phyloP scores from a whole-genome alignment of 2,329 filamentous ascomycete genomes.

The Cytospora paraplurivora region DNA sequence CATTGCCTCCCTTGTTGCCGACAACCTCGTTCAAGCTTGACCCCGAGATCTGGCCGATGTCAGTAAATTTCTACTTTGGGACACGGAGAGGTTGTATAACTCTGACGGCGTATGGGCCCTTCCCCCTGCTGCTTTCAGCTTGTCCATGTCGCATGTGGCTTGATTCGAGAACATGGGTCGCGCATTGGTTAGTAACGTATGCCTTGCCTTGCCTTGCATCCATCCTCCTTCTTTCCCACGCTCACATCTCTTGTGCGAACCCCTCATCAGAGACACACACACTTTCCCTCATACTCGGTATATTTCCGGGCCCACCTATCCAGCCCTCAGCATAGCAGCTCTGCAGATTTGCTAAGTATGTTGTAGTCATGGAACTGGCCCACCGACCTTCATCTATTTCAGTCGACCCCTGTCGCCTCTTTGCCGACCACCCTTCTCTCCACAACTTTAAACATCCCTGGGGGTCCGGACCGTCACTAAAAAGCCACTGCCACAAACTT shows the following conservation, averaged over 20 bases:
- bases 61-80: constrained; percentile 15
- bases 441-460: constrained; percentile 31
- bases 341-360: constrained; percentile 15
- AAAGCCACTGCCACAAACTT: constrained; percentile 27
- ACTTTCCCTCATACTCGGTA: constrained; percentile 4
- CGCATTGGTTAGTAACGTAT: constrained; percentile 16
- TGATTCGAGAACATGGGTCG: not conserved
- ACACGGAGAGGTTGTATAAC: constrained; percentile 19
- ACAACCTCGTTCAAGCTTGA: constrained; percentile 1
- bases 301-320: constrained; percentile 7
- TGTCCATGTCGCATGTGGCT: not conserved
- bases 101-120: constrained; percentile 1
- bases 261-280: not conserved
- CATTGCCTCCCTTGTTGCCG: not conserved
- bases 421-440: constrained; percentile 34
- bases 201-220: not conserved
- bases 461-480: constrained; percentile 27
- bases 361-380: not conserved
- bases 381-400: constrained; percentile 6
- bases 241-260: not conserved
- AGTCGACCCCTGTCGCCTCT: constrained; percentile 13
- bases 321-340: not conserved
- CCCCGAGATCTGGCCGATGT: not conserved
- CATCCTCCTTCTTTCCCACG: constrained; percentile 3
- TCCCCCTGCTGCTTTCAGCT: constrained; percentile 8